phyloP scores from a whole-genome alignment of 192 early-diverging fungal species.

The Gonapodya prolifera region DNA sequence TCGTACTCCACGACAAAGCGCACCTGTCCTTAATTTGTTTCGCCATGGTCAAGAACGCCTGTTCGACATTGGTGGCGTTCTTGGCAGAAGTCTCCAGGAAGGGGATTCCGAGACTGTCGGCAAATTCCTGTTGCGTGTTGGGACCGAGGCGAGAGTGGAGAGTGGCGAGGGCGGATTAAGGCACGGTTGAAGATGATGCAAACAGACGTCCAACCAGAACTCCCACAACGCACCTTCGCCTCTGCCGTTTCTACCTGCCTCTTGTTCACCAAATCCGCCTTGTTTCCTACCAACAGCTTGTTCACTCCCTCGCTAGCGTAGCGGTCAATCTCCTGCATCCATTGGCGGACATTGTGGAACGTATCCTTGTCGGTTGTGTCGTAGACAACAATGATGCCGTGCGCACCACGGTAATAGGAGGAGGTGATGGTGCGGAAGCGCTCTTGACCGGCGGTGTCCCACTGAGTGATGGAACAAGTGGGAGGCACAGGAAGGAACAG shows the following conservation, averaged over 20 bases:
- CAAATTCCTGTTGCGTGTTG: conserved; percentile 83
- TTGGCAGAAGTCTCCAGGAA: conserved; percentile 98
- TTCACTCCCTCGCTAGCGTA: conserved; percentile 96
- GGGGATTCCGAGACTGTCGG: conserved; percentile 72
- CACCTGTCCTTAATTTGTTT: conserved; percentile 98
- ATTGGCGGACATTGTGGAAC: conserved; percentile 93
- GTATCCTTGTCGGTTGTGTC: conserved; percentile 94
- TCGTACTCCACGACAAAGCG: not conserved
- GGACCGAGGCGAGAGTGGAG: too few species aligned
- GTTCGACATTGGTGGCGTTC: conserved; percentile 94
- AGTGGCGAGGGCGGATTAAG: too few species aligned
- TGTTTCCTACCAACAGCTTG: conserved; percentile 97
- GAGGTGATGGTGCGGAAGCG: conserved; percentile 98
- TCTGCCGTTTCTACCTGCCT: conserved; percentile 70
- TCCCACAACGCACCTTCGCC: conserved; percentile 47
- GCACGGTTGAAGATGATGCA: too few species aligned
- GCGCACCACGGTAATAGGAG: conserved; percentile 93
- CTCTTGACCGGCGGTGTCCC: conserved; percentile 98
- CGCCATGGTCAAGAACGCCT: conserved; percentile 99
- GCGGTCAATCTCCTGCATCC: conserved; percentile 97
- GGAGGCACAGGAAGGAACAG: not conserved
- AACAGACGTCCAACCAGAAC: too few species aligned
- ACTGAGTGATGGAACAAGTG: conserved; percentile 29
- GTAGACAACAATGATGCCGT: conserved; percentile 98
- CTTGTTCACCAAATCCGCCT: conserved; percentile 88